phyloP scores from a whole-genome alignment of 768 basidiomycete species.

The Phlegmacium glaucopus region DNA sequence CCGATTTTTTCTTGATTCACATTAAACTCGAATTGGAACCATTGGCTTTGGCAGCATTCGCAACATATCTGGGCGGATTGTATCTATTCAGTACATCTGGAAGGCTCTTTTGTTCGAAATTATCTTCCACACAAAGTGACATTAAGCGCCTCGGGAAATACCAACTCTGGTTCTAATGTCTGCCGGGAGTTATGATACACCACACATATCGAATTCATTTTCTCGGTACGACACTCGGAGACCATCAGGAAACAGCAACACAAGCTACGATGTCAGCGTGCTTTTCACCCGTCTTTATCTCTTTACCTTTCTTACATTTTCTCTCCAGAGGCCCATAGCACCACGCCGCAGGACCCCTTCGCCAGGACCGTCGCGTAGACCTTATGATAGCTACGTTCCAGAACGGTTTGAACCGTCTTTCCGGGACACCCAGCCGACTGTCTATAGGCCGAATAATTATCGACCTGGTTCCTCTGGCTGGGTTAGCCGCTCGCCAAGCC shows the following conservation, averaged over 20 bases:
- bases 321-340: conserved; percentile 32
- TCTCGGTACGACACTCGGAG: conserved; percentile 31
- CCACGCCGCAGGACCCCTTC: conserved; percentile 48
- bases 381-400: conserved; percentile 53
- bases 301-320: conserved; percentile 6
- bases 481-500: conserved; percentile 49
- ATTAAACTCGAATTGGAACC: conserved; percentile 1
- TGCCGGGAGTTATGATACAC: conserved; percentile 37
- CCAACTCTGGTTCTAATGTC: conserved; percentile 31
- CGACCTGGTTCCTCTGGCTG: conserved; percentile 20
- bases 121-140: conserved; percentile 5
- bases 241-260: conserved; percentile 23
- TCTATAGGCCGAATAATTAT: conserved; percentile 39
- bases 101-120: conserved; percentile 9
- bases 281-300: not conserved
- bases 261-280: conserved; percentile 39
- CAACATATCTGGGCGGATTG: conserved; percentile 1
- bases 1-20: conserved; percentile 9
- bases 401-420: conserved; percentile 32
- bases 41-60: conserved; percentile 5
- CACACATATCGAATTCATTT: conserved; percentile 28
- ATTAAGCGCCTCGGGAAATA: conserved; percentile 4
- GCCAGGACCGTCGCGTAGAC: conserved; percentile 41
- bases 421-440: conserved; percentile 38
- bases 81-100: conserved; percentile 4